Evolutionary conservation across 2,329 filamentous ascomycete species (phyloP), one percentile per base, ranked within the genome.

Genomic region (Talaromyces sp.): DNA sequence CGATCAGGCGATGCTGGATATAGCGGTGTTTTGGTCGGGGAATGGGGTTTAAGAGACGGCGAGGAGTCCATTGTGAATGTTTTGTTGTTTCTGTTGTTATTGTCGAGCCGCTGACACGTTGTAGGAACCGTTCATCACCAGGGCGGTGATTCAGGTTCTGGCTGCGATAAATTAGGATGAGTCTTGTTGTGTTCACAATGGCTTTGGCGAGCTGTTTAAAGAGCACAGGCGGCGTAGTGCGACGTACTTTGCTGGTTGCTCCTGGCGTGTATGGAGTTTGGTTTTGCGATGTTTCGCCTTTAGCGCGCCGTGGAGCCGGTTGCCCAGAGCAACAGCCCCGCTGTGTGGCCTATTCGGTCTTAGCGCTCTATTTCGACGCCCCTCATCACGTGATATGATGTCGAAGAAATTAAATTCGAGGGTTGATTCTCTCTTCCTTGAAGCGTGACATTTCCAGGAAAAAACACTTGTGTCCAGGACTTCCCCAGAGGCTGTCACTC

Each of bases 1-100:
- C 79, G 78, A 64, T 81, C 78, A 28, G 79, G 78, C n/a, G 80
- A 80, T 5, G 81, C 64, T 58, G 78, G 78, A 60, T 76, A 73
- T 40, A 82, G 73, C 42, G 74, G 71, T 16, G 70, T 72, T 60
- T 73, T 73, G 47, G 75, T 68, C 42, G 73, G 69, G 6, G 65
- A 64, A 18, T 67, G 55, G 18, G 65, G 56, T 63, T 63, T 68
- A 65, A 70, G 69, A 56, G 71, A 71, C 64, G 74, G 72, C 56
- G 74, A 75, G 57, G 74, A 75, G 57, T 75, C 73, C 75, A 76
- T 76, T 61, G 64, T 58, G 31, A 34, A 30, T 47, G 14, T 40
- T n/a, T 59, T 16, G 33, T 18, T 27, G 56, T 59, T 16, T 23
- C 14, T 27, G 56, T 51, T 28, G 31, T 57, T 58, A 58, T 52